These are phyloP conservation scores for Bullera alba DNA, from an alignment of 768 basidiomycete species.

Conservation along the genomic window DNA sequence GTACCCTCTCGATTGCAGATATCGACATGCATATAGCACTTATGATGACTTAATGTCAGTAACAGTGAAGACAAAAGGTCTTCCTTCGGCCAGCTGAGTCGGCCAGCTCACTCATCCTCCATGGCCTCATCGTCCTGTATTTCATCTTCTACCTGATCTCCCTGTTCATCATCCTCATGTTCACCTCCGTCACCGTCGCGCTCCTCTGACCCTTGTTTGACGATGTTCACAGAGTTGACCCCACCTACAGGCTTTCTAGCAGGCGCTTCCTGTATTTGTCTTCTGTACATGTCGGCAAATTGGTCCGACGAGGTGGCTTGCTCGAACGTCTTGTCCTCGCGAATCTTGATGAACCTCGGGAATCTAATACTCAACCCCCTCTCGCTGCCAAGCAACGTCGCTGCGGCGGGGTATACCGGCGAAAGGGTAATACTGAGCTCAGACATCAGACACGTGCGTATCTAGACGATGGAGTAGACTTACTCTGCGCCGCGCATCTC, in stretches of 20 bases:
- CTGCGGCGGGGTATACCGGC: slow-evolving; percentile 74
- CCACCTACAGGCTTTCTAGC: slow-evolving; percentile 27
- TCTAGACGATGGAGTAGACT: slow-evolving; percentile 10
- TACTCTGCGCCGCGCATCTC: slow-evolving; percentile 60
- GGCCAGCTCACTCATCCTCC: not conserved
- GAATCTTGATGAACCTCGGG: slow-evolving; percentile 68
- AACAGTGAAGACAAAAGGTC: no score
- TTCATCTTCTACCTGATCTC: slow-evolving; percentile 7
- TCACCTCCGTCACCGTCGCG: slow-evolving; percentile 53
- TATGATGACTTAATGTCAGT: no score
- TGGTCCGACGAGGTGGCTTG: slow-evolving; percentile 66
- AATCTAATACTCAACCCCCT: slow-evolving; percentile 79
- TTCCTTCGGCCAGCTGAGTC: no score
- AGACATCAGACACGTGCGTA: not conserved
- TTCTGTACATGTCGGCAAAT: slow-evolving; percentile 61
- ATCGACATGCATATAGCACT: no score
- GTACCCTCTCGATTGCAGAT: no score
- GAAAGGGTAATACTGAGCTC: slow-evolving; percentile 59
- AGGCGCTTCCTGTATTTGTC: slow-evolving; percentile 50
- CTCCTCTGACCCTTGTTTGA: slow-evolving; percentile 4
- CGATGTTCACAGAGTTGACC: slow-evolving; percentile 49
- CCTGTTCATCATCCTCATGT: slow-evolving; percentile 34
- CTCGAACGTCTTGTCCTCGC: slow-evolving; percentile 68
- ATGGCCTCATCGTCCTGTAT: slow-evolving; percentile 1
- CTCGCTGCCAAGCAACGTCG: slow-evolving; percentile 55